These are phyloP conservation scores for Raddia distichophylla DNA, from an alignment of 176 grass and related monocot genomes.

Conservation along the genomic window DNA sequence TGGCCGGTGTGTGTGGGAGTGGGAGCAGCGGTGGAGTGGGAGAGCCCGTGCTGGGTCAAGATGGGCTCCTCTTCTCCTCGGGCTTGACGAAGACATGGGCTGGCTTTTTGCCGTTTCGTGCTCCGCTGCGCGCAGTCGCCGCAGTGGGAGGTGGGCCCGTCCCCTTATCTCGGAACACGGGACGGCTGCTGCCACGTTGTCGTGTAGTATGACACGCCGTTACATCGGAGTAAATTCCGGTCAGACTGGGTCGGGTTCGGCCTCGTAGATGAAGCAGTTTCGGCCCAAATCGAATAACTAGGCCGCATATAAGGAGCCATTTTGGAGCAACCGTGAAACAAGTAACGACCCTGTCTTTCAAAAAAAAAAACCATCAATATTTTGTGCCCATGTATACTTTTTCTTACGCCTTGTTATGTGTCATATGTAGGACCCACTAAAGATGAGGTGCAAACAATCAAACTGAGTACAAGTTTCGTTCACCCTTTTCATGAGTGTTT, in stretches of 20 bases:
- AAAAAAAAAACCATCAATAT: too few species aligned
- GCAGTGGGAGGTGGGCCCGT: slow-evolving; percentile 17
- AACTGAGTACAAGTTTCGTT: too few species aligned
- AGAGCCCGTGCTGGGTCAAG: slow-evolving; percentile 5
- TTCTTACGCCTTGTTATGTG: too few species aligned
- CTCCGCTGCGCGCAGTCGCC: neutral
- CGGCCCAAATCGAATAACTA: too few species aligned
- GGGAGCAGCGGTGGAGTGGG: slow-evolving; percentile 30
- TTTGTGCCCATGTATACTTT: too few species aligned
- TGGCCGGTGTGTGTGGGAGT: neutral
- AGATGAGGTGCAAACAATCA: too few species aligned
- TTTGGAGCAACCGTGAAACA: too few species aligned
- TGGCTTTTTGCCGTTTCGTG: slow-evolving; percentile 10
- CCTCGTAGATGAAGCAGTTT: neutral
- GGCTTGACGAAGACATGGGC: slow-evolving; percentile 48
- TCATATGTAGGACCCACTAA: too few species aligned
- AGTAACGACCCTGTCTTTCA: too few species aligned
- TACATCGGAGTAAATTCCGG: neutral
- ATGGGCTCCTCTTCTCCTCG: slow-evolving; percentile 29
- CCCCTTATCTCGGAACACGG: slow-evolving; percentile 28
- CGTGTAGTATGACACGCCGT: neutral
- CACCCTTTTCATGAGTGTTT: too few species aligned
- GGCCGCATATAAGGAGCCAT: too few species aligned
- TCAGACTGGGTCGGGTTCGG: neutral
- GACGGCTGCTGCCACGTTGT: slow-evolving; percentile 20